Percentiles rank a stretch among this genome's conserved stretches.
These are phyloP conservation scores for Emericellopsis atlantica DNA, from an alignment of 2,329 filamentous ascomycete species.

Conservation along the genomic window DNA sequence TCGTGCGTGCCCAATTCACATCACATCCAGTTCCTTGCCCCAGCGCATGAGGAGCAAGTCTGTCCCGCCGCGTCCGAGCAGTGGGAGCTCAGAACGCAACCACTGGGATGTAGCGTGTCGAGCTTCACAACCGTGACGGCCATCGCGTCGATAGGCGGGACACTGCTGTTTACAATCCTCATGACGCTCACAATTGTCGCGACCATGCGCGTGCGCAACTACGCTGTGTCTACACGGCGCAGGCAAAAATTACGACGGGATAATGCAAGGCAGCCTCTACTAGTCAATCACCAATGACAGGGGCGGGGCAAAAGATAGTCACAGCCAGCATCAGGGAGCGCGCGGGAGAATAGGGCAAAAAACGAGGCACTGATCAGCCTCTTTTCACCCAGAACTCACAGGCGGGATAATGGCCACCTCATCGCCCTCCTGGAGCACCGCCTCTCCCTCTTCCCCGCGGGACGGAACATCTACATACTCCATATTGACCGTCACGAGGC, in stretches of 20 bases:
- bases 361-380: slow-evolving; percentile 1
- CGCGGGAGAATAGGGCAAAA: too few species aligned
- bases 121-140: slow-evolving; percentile 18
- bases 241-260: slow-evolving; percentile 6
- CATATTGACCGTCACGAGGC: slow-evolving; percentile 68
- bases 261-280: slow-evolving; percentile 16
- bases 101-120: slow-evolving; percentile 22
- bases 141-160: slow-evolving; percentile 13
- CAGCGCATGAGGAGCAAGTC: slow-evolving; percentile 32
- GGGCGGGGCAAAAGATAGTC: neutral
- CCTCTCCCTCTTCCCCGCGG: slow-evolving; percentile 22
- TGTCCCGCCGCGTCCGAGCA: slow-evolving; percentile 36
- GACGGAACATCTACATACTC: slow-evolving; percentile 63
- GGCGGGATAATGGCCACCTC: slow-evolving; percentile 83
- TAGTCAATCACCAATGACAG: slow-evolving; percentile 3
- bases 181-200: slow-evolving; percentile 9
- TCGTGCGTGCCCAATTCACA: slow-evolving; percentile 40
- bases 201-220: slow-evolving; percentile 9
- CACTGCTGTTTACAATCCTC: slow-evolving; percentile 13
- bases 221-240: slow-evolving; percentile 1
- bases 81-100: slow-evolving; percentile 22
- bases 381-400: slow-evolving; percentile 64
- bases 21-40: slow-evolving; percentile 32
- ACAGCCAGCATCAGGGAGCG: neutral
- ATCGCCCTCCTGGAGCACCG: slow-evolving; percentile 56